Percentiles rank a stretch among this genome's conserved stretches.
Evolutionary conservation across 2,329 filamentous ascomycete species (phyloP).

Genomic region (Paraconiothyrium sp.): DNA sequence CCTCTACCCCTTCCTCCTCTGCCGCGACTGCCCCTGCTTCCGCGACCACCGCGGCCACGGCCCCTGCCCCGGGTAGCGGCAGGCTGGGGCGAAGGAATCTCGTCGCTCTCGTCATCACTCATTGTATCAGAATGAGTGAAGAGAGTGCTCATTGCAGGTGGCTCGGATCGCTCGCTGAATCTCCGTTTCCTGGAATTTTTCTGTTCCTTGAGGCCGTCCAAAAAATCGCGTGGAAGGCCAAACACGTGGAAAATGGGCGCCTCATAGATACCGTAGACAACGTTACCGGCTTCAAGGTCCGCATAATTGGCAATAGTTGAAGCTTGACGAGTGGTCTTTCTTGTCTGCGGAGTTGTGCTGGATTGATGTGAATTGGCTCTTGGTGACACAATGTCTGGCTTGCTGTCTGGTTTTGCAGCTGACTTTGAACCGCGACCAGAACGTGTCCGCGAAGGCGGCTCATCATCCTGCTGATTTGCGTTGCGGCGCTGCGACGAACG

Average conservation of each 20-base stretch:
- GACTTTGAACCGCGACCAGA: constrained; percentile 44
- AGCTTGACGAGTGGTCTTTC: constrained; percentile 47
- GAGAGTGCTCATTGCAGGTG: constrained; percentile 23
- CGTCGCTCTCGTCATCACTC: constrained; percentile 34
- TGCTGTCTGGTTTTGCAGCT: constrained; percentile 39
- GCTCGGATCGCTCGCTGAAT: constrained; percentile 13
- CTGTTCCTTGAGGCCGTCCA: constrained; percentile 35
- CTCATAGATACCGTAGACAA: constrained; percentile 45
- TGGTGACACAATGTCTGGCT: constrained; percentile 35
- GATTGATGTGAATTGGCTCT: constrained; percentile 36
- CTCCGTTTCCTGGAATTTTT: constrained; percentile 35
- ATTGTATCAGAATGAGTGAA: constrained; percentile 25
- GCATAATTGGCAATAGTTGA: constrained; percentile 47
- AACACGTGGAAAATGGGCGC: constrained; percentile 46
- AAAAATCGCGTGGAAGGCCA: constrained; percentile 45
- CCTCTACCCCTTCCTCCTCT: constrained; percentile 42
- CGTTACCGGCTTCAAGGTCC: constrained; percentile 34
- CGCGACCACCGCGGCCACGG: constrained; percentile 39
- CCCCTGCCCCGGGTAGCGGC: constrained; percentile 31
- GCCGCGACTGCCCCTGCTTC: constrained; percentile 37
- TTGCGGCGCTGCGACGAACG: constrained; percentile 43
- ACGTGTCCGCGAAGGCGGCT: constrained; percentile 45
- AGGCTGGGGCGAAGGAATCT: constrained; percentile 23
- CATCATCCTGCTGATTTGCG: constrained; percentile 38
- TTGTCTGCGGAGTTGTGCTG: constrained; percentile 36